These are phyloP conservation scores for Fusarium sp. DNA, from an alignment of 2,329 filamentous ascomycete species.

Conservation along the genomic window DNA sequence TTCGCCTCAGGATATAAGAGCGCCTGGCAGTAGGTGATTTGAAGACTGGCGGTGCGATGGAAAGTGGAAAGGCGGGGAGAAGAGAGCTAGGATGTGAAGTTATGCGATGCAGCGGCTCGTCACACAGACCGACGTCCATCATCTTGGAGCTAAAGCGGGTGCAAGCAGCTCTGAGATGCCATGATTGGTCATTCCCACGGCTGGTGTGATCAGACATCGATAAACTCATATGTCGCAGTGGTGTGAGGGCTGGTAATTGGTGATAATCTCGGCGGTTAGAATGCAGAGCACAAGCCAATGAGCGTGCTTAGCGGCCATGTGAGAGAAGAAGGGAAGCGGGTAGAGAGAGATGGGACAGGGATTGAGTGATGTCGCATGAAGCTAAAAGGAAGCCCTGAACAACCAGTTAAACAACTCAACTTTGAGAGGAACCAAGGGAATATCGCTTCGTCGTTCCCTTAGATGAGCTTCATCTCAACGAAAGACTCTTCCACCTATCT, in stretches of 20 bases:
- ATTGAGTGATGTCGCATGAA: slow-evolving; percentile 16
- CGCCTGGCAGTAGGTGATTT: slow-evolving; percentile 16
- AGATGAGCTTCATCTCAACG: slow-evolving; percentile 8
- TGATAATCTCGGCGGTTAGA: slow-evolving; percentile 55
- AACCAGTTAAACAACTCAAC: slow-evolving; percentile 21
- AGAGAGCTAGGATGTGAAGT: slow-evolving; percentile 24
- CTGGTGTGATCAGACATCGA: slow-evolving; percentile 28
- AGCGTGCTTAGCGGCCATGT: slow-evolving; percentile 40
- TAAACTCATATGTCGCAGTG: slow-evolving; percentile 21
- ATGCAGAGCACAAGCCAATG: slow-evolving; percentile 50
- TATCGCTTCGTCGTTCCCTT: slow-evolving; percentile 10
- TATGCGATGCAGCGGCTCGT: slow-evolving; percentile 39
- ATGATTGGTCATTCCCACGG: slow-evolving; percentile 25
- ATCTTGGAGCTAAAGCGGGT: slow-evolving; percentile 30
- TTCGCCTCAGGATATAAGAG: slow-evolving; percentile 28
- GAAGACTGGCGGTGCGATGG: slow-evolving; percentile 27
- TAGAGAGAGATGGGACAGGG: slow-evolving; percentile 26
- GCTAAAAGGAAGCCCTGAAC: slow-evolving; percentile 22
- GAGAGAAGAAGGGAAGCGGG: slow-evolving; percentile 25
- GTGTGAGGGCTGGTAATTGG: slow-evolving; percentile 47
- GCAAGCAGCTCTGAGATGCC: slow-evolving; percentile 4
- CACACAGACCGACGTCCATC: slow-evolving; percentile 29
- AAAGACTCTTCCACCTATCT: background rate
- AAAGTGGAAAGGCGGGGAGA: slow-evolving; percentile 34
- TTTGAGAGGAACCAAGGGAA: slow-evolving; percentile 9